Base-by-base conservation (phyloP, 345 rosid genomes). In the Mercurialis annua region DNA sequence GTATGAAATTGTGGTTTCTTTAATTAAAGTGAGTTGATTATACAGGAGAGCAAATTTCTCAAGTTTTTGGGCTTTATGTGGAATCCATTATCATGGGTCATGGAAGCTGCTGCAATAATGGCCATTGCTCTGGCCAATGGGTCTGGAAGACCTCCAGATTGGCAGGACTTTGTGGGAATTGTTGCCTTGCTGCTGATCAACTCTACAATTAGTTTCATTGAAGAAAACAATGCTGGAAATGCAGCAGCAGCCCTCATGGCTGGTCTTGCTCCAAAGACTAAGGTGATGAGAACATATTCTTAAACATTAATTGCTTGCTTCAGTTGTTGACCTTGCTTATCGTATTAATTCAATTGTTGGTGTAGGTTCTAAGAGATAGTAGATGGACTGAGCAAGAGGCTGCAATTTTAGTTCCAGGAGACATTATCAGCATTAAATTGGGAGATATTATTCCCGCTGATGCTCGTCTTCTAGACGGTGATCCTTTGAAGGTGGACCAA, bases 231-330 rank as follows among this genome's bases (percentile, higher is more conserved):
- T 56, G 98, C 98, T 11, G 97, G 98, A 33, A 88, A 90, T 73
- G 98, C 97, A 0, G 98, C 98, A 8, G 97, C 97, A 10, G 90
- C 95, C 38, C 95, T 92, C 72, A 92, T 92, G 98, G 98, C 98
- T 23, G 88, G 92, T 80, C 87, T 92, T 58, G 97, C 98, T 56
- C 95, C 95, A 47, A 90, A 88, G 66, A 84, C 98, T 0, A 90
- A 90, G 98, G 98, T 92, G 53, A 65, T 23, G 29, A 44, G 5
- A n/a, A 30, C 1, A 33, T 20, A 31, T 42, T 49, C 29, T 17
- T 38, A 24, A 31, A 55, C 21, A n/a, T 49, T 75, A 21, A 17
- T 5, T 31, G 36, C 24, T 21, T 42, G n/a, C 47, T 43, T 66
- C 20, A 51, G 63, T 59, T 71, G 26, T 43, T 50, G 16, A 30